Base-by-base conservation (phyloP, 1,284 basidiomycete species). In the Sporisorium iseilematis-ciliati region DNA sequence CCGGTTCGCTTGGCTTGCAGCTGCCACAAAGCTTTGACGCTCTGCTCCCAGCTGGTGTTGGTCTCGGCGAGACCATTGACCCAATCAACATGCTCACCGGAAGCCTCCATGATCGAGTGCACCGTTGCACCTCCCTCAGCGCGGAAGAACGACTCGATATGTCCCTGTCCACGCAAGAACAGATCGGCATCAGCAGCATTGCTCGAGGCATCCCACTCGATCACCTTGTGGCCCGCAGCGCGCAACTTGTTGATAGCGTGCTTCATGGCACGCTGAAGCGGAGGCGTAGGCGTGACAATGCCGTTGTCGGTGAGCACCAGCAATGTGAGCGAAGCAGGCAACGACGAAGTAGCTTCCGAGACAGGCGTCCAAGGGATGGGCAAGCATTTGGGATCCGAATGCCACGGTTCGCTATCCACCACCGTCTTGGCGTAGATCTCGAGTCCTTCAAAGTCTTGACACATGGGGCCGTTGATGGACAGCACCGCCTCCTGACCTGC, bases 231-330 rank as follows among this genome's bases (percentile, higher is more conserved):
- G 0, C 92, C 92, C 7, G 90, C 90, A 4, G 86, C 87, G 35
- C 88, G 76, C 25, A 94, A 86, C 0, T 91, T 90, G 1, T 86
- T 84, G 80, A 89, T 89, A 1, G 89, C 88, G 61, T 87, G 87
- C 72, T 89, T 87, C 43, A 94, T 85, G 0, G 90, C 92, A 38
- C 92, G 87, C 18, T 82, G 85, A 20, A 93, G 85, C 0, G 93
- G 92, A 0, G 93, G 92, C 64, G 91, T 90, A 2, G 93, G 92
- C n/a, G 86, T 82, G 11, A 89, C 86, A 12, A 88, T 66, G 1
- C 89, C 91, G 78, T 92, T 88, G 75, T 92, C 87, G 88, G 88
- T 89, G 70, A 91, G 85, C 57, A 92, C 86, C 1, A 87, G 90
- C 71, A 92, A 91, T 64, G 89, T 90, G 11, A 92, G 86, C 26